Conservation (phyloP, 306 rosid species). For the Urtica urens region DNA sequence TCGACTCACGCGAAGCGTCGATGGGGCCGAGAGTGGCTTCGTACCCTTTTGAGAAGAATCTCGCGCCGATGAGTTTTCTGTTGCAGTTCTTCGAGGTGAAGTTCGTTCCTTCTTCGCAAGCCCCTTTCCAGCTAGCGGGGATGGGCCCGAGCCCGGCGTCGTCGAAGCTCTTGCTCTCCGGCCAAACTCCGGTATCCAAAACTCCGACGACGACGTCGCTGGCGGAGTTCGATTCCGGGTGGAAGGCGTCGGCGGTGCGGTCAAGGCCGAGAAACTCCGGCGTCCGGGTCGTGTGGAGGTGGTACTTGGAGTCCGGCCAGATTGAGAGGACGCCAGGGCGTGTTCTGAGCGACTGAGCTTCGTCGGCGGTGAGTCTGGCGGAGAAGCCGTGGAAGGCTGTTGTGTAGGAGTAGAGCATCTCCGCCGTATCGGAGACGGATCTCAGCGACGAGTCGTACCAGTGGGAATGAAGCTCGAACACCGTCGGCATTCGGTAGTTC, state of each 20-base stretch:
- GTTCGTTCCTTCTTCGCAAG: slow-evolving; percentile 48
- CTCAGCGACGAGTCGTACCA: slow-evolving; percentile 65
- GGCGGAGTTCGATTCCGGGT: slow-evolving; percentile 15
- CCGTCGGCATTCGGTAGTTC: slow-evolving; percentile 51
- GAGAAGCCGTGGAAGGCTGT: slow-evolving; percentile 66
- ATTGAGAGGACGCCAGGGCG: slow-evolving; percentile 48
- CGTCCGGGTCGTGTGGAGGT: slow-evolving; percentile 69
- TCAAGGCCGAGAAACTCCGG: slow-evolving; percentile 69
- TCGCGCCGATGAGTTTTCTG: slow-evolving; percentile 61
- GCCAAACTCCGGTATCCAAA: slow-evolving; percentile 76
- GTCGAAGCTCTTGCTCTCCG: slow-evolving; percentile 77
- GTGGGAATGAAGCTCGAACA: slow-evolving; percentile 35
- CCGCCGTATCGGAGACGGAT: slow-evolving; percentile 43
- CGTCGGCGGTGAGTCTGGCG: slow-evolving; percentile 38
- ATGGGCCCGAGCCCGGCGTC: slow-evolving; percentile 54
- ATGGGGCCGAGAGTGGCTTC: slow-evolving; percentile 31
- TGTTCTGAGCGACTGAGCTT: slow-evolving; percentile 28
- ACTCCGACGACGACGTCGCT: slow-evolving; percentile 47
- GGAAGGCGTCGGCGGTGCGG: slow-evolving; percentile 4
- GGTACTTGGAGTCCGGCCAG: slow-evolving; percentile 37
- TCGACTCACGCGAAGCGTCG: slow-evolving; percentile 27
- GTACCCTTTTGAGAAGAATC: slow-evolving; percentile 41
- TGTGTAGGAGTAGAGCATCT: slow-evolving; percentile 55
- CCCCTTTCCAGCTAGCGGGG: slow-evolving; percentile 61
- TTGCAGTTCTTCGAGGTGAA: slow-evolving; percentile 52